Evolutionary conservation across 1,284 basidiomycete species (phyloP).

Genomic region (Limonomyces culmigenus): DNA sequence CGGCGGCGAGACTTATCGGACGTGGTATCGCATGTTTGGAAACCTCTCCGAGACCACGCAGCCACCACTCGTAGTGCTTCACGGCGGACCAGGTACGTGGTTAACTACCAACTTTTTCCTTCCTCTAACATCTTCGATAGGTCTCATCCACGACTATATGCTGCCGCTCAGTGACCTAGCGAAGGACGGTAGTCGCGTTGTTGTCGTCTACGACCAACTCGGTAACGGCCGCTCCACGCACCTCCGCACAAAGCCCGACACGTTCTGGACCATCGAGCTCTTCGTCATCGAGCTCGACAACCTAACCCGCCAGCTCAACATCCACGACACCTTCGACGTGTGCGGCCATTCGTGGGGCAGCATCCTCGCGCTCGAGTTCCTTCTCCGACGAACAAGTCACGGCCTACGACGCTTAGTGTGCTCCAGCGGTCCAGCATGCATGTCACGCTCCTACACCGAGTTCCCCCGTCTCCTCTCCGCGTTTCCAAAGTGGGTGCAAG

Average conservation of each 20-base stretch:
- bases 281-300: conserved; percentile 18
- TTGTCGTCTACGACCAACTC: conserved; percentile 21
- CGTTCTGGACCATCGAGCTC: conserved; percentile 19
- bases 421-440: neutral
- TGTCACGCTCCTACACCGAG: neutral
- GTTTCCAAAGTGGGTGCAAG: conserved; percentile 25
- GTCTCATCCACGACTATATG: conserved; percentile 15
- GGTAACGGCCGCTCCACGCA: conserved; percentile 17
- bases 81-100: conserved; percentile 17
- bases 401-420: neutral
- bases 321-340: conserved; percentile 13
- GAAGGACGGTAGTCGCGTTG: conserved; percentile 8
- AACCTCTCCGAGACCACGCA: conserved; percentile 10
- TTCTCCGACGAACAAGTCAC: conserved; percentile 6
- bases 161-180: conserved; percentile 12
- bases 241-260: conserved; percentile 12
- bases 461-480: conserved; percentile 11
- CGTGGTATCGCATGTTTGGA: conserved; percentile 18
- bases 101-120: neutral
- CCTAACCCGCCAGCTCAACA: conserved; percentile 13
- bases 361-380: neutral
- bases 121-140: conserved; percentile 6
- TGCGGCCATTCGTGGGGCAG: conserved; percentile 20
- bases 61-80: conserved; percentile 17
- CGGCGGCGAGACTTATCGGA: conserved; percentile 12